phyloP scores from a whole-genome alignment of 2,329 filamentous ascomycete genomes.

The Eurotiales sp. region DNA sequence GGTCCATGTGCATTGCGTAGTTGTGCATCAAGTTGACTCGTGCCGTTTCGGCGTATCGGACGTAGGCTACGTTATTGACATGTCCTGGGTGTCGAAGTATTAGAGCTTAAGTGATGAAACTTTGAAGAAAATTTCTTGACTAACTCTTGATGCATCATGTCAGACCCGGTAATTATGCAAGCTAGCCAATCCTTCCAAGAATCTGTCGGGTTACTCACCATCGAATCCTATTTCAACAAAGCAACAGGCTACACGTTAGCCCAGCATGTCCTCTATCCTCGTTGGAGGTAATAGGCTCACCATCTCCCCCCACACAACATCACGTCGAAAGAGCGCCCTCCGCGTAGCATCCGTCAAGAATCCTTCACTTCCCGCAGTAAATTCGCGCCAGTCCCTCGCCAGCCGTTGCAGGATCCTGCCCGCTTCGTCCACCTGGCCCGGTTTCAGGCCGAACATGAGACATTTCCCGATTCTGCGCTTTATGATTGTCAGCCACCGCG shows the following conservation, averaged over 20 bases:
- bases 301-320: conserved; percentile 83
- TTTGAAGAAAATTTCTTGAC: not conserved
- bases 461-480: conserved; percentile 68
- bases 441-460: conserved; percentile 67
- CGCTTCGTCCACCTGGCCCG: conserved; percentile 55
- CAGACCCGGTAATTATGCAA: not conserved
- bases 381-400: conserved; percentile 64
- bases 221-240: conserved; percentile 37
- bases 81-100: too few relatives aligned
- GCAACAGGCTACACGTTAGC: not conserved
- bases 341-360: conserved; percentile 63
- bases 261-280: not conserved
- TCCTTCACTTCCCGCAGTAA: conserved; percentile 71
- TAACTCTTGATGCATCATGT: conserved; percentile 1
- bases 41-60: conserved; percentile 76
- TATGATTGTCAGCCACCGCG: conserved; percentile 68
- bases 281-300: conserved; percentile 41
- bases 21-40: conserved; percentile 75
- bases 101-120: not conserved
- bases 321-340: conserved; percentile 61
- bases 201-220: conserved; percentile 34
- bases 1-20: conserved; percentile 62
- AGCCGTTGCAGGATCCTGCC: conserved; percentile 58
- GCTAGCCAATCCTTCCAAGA: too few relatives aligned
- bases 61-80: conserved; percentile 83